Conservation (phyloP, 2,329 filamentous ascomycete species). For the Coniochaeta sp. region DNA sequence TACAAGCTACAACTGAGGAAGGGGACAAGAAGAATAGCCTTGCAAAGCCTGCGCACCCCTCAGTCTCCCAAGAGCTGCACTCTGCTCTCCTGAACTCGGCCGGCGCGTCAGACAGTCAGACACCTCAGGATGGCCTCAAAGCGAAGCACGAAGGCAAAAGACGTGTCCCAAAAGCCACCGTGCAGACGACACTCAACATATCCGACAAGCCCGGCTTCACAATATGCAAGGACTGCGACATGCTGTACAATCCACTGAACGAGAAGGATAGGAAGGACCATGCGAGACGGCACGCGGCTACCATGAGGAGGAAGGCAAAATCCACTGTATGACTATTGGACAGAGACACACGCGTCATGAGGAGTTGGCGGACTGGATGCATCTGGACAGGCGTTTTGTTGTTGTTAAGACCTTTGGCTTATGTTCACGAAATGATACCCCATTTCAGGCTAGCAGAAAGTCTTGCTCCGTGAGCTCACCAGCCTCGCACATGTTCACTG, state of each 20-base stretch:
- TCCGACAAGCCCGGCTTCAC: slow-evolving; percentile 26
- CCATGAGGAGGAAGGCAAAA: background rate
- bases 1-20: background rate
- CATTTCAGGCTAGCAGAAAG: background rate
- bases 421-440: background rate
- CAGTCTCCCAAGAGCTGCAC: background rate
- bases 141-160: background rate
- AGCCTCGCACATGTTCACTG: background rate
- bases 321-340: background rate
- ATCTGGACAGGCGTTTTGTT: background rate
- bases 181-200: slow-evolving; percentile 33
- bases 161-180: slow-evolving; percentile 13
- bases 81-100: background rate
- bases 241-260: slow-evolving; percentile 38
- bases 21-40: background rate
- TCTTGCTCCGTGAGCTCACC: background rate
- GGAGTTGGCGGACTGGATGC: background rate
- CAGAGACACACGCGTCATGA: background rate
- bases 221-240: slow-evolving; percentile 34
- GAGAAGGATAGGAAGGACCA: slow-evolving; percentile 34
- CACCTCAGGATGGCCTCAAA: background rate
- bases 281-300: slow-evolving; percentile 20
- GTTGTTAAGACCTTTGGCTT: background rate
- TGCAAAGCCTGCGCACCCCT: background rate
- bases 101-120: background rate